Percentiles rank a stretch among this genome's conserved stretches.
Evolutionary conservation across 495 filamentous ascomycete genomes (phyloP).

Genomic region (Aspergillus heteromorphus): DNA sequence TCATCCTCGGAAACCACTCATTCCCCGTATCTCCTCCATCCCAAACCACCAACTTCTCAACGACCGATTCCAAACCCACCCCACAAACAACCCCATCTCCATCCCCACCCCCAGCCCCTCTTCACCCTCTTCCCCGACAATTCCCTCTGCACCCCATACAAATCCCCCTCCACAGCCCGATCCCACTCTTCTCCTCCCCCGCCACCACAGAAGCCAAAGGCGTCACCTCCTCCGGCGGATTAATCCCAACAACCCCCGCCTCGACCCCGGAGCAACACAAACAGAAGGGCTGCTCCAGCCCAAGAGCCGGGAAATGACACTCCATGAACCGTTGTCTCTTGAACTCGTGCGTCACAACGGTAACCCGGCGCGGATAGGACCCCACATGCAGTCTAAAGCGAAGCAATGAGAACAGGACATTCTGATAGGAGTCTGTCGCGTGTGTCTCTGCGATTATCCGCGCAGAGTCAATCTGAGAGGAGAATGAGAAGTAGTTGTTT

Average conservation of each 20-base stretch:
- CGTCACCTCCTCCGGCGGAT: slow-evolving; percentile 57
- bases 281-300: slow-evolving; percentile 22
- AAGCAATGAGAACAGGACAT: slow-evolving; percentile 65
- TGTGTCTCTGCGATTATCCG: slow-evolving; percentile 52
- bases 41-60: slow-evolving; percentile 36
- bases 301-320: slow-evolving; percentile 63
- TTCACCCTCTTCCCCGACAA: slow-evolving; percentile 32
- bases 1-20: slow-evolving; percentile 29
- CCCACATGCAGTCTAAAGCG: slow-evolving; percentile 48
- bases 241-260: slow-evolving; percentile 59
- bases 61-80: slow-evolving; percentile 24
- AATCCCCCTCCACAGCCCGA: slow-evolving; percentile 42
- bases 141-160: slow-evolving; percentile 35
- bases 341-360: slow-evolving; percentile 70
- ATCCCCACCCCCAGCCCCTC: slow-evolving; percentile 38
- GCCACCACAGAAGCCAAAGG: slow-evolving; percentile 37
- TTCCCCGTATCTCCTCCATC: slow-evolving; percentile 30
- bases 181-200: slow-evolving; percentile 37
- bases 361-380: slow-evolving; percentile 41
- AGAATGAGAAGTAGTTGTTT: slow-evolving; percentile 30
- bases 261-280: background rate
- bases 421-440: slow-evolving; percentile 77
- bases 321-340: slow-evolving; percentile 63
- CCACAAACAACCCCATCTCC: slow-evolving; percentile 21
- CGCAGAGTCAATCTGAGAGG: slow-evolving; percentile 12